These are phyloP conservation scores for Dactylellina drechsleri DNA, from an alignment of 2,329 filamentous ascomycete species.

Conservation along the genomic window DNA sequence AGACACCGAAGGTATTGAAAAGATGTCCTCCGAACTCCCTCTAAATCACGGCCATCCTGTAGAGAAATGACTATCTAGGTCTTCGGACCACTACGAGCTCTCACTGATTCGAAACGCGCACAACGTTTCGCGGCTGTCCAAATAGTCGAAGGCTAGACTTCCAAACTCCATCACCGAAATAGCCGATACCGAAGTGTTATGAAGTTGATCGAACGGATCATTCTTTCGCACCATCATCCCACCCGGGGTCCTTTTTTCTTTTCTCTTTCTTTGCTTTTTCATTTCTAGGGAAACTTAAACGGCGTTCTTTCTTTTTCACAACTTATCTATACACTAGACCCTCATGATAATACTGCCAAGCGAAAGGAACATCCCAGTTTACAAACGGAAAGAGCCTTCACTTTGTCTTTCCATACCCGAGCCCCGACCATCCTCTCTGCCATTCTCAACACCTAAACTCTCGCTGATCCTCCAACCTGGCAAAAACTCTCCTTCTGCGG, in stretches of 20 bases:
- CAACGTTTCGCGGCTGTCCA: conserved; percentile 52
- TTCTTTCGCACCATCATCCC: conserved; percentile 3
- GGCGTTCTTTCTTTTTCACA: conserved; percentile 36
- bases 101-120: conserved; percentile 54
- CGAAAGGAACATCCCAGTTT: background rate
- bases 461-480: conserved; percentile 29
- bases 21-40: conserved; percentile 56
- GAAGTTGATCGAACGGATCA: conserved; percentile 1
- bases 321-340: conserved; percentile 31
- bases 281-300: conserved; percentile 29
- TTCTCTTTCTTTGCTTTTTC: conserved; percentile 28
- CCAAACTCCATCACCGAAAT: background rate
- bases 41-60: conserved; percentile 49
- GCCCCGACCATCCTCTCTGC: no score
- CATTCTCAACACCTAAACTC: conserved; percentile 3
- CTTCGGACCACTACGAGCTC: conserved; percentile 55
- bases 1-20: conserved; percentile 57
- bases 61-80: conserved; percentile 55
- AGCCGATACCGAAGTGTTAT: no score
- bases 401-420: background rate
- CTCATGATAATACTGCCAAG: conserved; percentile 33
- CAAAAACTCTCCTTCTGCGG: conserved; percentile 13
- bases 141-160: conserved; percentile 51
- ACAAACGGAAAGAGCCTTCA: conserved; percentile 7
- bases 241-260: conserved; percentile 15